phyloP scores from a whole-genome alignment of 1,284 basidiomycete genomes.

The Meripilus lineatus region DNA sequence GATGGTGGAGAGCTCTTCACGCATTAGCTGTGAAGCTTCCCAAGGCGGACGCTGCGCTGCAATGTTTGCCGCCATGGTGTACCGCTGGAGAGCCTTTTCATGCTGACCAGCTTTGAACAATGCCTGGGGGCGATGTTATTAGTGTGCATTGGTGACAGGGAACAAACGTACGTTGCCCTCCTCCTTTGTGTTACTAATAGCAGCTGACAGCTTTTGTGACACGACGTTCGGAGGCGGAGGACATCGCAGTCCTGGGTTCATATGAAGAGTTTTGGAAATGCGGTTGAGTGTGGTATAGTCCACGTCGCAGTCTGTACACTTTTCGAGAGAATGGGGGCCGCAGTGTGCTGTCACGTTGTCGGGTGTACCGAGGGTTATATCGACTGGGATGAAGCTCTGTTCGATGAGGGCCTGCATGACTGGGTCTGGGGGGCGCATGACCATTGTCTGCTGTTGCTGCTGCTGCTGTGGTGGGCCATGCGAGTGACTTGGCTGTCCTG shows the following conservation, averaged over 20 bases:
- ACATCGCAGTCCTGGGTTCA: conserved; percentile 69
- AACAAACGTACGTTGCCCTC: conserved; percentile 74
- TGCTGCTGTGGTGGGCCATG: conserved; percentile 32
- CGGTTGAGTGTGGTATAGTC: conserved; percentile 73
- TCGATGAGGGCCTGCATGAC: conserved; percentile 71
- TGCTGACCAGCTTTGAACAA: conserved; percentile 76
- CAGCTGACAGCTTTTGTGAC: conserved; percentile 68
- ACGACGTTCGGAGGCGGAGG: conserved; percentile 80
- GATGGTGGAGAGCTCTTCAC: conserved; percentile 87
- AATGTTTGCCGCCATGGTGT: conserved; percentile 80
- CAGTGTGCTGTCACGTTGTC: conserved; percentile 55
- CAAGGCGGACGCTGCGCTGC: conserved; percentile 86
- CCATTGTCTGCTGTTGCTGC: conserved; percentile 31
- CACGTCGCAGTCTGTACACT: conserved; percentile 64
- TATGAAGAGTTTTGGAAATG: conserved; percentile 63
- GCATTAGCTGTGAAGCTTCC: conserved; percentile 78
- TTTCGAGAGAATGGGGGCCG: conserved; percentile 57
- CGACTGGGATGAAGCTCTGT: conserved; percentile 58
- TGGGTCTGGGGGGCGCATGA: conserved; percentile 56
- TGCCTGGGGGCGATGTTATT: conserved; percentile 36
- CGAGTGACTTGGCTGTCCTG: conserved; percentile 29
- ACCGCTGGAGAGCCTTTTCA: conserved; percentile 75
- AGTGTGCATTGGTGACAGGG: conserved; percentile 8
- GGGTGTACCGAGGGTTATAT: conserved; percentile 48
- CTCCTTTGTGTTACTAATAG: conserved; percentile 78